phyloP scores from a whole-genome alignment of 306 rosid species.

The Cotoneaster glaucophyllus region DNA sequence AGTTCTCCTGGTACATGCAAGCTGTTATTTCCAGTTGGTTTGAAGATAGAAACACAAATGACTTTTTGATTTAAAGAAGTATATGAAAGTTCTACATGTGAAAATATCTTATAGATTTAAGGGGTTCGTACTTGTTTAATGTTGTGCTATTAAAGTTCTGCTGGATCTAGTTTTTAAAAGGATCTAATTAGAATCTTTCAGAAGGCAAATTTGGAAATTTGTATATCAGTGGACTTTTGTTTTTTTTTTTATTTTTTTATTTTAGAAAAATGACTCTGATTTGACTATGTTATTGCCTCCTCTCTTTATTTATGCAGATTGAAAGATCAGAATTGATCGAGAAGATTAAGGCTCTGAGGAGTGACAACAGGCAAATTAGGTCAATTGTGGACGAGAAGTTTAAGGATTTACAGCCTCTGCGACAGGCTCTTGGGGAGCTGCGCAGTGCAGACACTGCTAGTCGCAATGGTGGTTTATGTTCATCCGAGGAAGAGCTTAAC shows the following conservation, averaged over 20 bases:
- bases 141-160: background rate
- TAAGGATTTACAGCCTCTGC: conserved; percentile 81
- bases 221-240: background rate
- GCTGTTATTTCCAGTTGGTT: too few relatives aligned
- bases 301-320: conserved; percentile 38
- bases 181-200: background rate
- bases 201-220: background rate
- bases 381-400: conserved; percentile 63
- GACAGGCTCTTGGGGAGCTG: conserved; percentile 84
- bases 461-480: conserved; percentile 62
- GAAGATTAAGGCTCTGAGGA: conserved; percentile 71
- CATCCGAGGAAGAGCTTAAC: conserved; percentile 92
- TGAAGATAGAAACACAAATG: background rate
- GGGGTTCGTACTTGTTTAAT: background rate
- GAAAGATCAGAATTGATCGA: conserved; percentile 66
- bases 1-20: background rate
- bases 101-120: too few relatives aligned
- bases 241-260: background rate
- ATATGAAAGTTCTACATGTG: too few relatives aligned
- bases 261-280: background rate
- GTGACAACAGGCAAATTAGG: conserved; percentile 57
- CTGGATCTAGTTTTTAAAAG: too few relatives aligned
- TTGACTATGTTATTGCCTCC: background rate
- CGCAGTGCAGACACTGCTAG: conserved; percentile 61
- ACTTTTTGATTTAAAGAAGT: background rate